A percentile compares a stretch with the other conserved stretches of the same genome.
These are phyloP conservation scores for Dryadomyces quercivorus DNA, from an alignment of 2,329 filamentous ascomycete species.

Conservation along the genomic window DNA sequence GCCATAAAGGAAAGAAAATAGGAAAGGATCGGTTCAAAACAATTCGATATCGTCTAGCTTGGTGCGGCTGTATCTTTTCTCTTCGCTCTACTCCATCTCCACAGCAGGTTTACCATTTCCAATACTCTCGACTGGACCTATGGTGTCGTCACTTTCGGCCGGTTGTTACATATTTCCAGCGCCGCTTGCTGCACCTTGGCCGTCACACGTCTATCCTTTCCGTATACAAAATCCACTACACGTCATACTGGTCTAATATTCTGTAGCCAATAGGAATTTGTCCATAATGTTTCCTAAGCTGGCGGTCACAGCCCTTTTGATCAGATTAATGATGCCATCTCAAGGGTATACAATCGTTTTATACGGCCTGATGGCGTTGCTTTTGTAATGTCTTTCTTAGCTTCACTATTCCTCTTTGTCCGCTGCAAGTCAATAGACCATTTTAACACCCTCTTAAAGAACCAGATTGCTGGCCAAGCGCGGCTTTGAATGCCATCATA, in stretches of 20 bases:
- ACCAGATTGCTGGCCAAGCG: background rate
- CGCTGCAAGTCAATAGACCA: background rate
- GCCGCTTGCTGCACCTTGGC: slow-evolving; percentile 1
- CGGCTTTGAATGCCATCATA: background rate
- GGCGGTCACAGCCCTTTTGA: background rate
- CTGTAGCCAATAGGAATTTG: slow-evolving; percentile 1
- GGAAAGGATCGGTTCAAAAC: too few relatives aligned
- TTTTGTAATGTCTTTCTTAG: background rate
- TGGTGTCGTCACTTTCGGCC: background rate
- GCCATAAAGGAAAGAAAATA: too few relatives aligned
- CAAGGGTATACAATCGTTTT: background rate
- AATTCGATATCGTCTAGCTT: background rate
- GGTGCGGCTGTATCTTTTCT: background rate
- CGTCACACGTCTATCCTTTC: background rate
- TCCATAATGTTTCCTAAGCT: slow-evolving; percentile 2
- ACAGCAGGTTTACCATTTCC: background rate
- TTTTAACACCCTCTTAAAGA: background rate
- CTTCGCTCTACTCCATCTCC: background rate
- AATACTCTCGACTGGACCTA: background rate
- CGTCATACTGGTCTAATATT: background rate
- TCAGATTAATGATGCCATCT: background rate
- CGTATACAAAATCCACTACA: background rate
- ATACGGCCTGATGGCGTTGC: background rate
- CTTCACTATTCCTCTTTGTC: background rate
- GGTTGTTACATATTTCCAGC: background rate